Conservation (phyloP, 768 basidiomycete species). For the Cystofilobasidium macerans region DNA sequence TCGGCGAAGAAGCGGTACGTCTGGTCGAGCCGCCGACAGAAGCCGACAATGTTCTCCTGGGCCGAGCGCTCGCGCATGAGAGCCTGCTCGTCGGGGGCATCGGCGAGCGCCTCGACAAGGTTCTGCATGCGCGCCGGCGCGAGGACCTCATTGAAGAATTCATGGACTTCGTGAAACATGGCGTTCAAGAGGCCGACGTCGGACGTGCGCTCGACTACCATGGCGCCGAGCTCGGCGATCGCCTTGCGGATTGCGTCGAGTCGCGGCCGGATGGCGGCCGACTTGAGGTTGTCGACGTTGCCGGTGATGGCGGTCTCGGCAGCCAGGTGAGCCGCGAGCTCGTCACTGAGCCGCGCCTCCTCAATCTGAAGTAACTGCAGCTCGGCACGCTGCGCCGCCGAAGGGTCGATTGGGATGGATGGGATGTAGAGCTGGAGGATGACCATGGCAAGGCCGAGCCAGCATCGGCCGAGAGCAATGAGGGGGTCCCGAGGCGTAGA, state of each 20-base stretch:
- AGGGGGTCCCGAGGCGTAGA: slow-evolving; percentile 27
- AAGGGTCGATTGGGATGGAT: slow-evolving; percentile 75
- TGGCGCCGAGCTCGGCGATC: slow-evolving; percentile 19
- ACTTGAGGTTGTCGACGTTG: slow-evolving; percentile 43
- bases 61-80: slow-evolving; percentile 54
- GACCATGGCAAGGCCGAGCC: slow-evolving; percentile 52
- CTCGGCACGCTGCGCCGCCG: slow-evolving; percentile 49
- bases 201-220: slow-evolving; percentile 21
- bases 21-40: slow-evolving; percentile 54
- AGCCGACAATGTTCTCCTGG: slow-evolving; percentile 68
- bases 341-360: slow-evolving; percentile 41
- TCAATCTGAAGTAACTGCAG: slow-evolving; percentile 44
- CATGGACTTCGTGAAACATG: slow-evolving; percentile 47
- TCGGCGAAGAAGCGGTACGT: slow-evolving; percentile 64
- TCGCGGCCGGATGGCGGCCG: neutral
- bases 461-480: slow-evolving; percentile 45
- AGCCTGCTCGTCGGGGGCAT: slow-evolving; percentile 26
- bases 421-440: slow-evolving; percentile 68
- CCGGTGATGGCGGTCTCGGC: slow-evolving; percentile 53
- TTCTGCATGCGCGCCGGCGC: slow-evolving; percentile 47
- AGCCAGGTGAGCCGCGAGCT: slow-evolving; percentile 48
- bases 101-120: slow-evolving; percentile 39
- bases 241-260: slow-evolving; percentile 7
- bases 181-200: slow-evolving; percentile 33
- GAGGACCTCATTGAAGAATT: slow-evolving; percentile 57